phyloP scores from a whole-genome alignment of 1,284 basidiomycete species.

The Rugosomyces carneus region DNA sequence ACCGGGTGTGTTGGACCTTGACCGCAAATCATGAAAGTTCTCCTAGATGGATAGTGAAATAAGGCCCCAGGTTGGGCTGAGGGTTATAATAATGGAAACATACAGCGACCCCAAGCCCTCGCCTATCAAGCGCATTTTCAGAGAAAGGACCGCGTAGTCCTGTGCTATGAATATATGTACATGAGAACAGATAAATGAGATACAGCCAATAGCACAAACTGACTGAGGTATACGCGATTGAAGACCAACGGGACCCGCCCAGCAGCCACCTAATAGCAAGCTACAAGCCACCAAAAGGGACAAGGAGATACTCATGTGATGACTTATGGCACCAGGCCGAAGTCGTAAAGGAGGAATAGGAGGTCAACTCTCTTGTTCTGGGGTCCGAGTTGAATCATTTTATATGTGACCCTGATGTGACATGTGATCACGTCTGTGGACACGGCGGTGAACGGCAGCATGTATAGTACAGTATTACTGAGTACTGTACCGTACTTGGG shows the following conservation, averaged over 20 bases:
- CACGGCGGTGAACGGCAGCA: neutral
- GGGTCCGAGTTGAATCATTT: neutral
- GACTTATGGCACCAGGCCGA: conserved; percentile 9
- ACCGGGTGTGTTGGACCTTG: conserved; percentile 3
- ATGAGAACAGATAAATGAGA: too few relatives aligned
- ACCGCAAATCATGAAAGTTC: conserved; percentile 1
- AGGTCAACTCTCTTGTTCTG: conserved; percentile 14
- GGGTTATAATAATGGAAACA: neutral
- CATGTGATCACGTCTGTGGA: conserved; percentile 3
- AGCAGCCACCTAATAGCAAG: conserved; percentile 5
- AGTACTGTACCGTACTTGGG: neutral
- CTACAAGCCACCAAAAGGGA: conserved; percentile 11
- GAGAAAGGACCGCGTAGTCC: neutral
- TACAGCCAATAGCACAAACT: neutral
- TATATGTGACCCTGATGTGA: conserved; percentile 6
- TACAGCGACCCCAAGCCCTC: neutral
- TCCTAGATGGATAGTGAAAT: neutral
- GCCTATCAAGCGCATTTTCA: neutral
- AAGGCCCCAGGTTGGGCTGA: neutral
- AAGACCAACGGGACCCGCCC: conserved; percentile 11
- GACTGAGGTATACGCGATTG: neutral
- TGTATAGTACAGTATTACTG: neutral
- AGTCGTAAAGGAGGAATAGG: conserved; percentile 9
- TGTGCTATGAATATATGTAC: neutral
- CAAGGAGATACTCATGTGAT: conserved; percentile 5